These are phyloP conservation scores for Beauveria caledonica DNA, from an alignment of 2,329 filamentous ascomycete genomes.

Conservation along the genomic window DNA sequence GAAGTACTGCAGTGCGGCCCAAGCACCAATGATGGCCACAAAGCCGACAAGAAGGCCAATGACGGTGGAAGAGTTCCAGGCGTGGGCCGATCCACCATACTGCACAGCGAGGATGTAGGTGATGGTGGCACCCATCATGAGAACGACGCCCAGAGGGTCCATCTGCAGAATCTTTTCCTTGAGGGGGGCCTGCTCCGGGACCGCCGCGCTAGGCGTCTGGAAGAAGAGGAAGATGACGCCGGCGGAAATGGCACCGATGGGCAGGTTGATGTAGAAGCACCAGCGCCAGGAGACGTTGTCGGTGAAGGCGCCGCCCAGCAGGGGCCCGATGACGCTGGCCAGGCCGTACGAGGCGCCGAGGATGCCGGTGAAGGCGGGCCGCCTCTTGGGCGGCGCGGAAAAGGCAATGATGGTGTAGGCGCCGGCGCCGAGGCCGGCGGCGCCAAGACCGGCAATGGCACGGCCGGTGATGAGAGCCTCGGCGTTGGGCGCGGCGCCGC, in stretches of 20 bases:
- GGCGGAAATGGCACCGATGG: slow-evolving; percentile 21
- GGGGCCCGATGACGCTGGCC: slow-evolving; percentile 19
- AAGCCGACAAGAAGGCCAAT: slow-evolving; percentile 30
- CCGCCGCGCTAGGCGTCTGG: slow-evolving; percentile 27
- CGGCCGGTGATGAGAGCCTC: slow-evolving; percentile 37
- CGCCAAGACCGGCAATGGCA: slow-evolving; percentile 34
- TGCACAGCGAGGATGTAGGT: slow-evolving; percentile 34
- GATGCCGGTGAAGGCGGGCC: slow-evolving; percentile 19
- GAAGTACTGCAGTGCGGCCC: slow-evolving; percentile 26
- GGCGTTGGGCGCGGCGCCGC: slow-evolving; percentile 27
- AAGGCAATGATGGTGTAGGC: slow-evolving; percentile 38
- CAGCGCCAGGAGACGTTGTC: slow-evolving; percentile 21
- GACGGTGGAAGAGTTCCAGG: slow-evolving; percentile 28
- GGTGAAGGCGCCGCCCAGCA: slow-evolving; percentile 21
- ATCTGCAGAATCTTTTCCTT: slow-evolving; percentile 34
- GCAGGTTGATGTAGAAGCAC: slow-evolving; percentile 27
- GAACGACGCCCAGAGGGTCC: slow-evolving; percentile 31
- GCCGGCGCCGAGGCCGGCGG: slow-evolving; percentile 36
- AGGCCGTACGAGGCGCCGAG: slow-evolving; percentile 19
- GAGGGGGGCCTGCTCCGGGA: slow-evolving; percentile 23
- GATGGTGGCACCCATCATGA: slow-evolving; percentile 33
- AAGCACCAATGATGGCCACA: slow-evolving; percentile 21
- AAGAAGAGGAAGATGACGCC: slow-evolving; percentile 28
- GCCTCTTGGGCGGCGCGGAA: slow-evolving; percentile 18
- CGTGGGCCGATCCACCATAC: slow-evolving; percentile 31